Conservation (phyloP, 371 early-diverging fungal genomes). For the Nematocida ironsii region DNA sequence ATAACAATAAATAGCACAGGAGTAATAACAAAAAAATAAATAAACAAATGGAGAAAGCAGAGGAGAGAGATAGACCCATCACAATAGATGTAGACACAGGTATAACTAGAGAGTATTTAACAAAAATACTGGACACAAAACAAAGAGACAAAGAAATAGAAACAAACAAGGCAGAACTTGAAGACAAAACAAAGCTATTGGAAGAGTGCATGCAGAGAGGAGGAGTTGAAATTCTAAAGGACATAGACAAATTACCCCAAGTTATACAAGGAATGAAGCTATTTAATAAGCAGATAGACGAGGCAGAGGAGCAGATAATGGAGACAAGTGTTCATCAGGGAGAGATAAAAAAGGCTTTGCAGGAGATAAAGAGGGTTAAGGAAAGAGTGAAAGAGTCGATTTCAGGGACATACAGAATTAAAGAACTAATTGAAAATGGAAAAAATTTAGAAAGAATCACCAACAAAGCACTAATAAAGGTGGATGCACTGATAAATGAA, state of each 20-base stretch:
- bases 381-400: conserved; percentile 40
- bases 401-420: conserved; percentile 22
- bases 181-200: conserved; percentile 39
- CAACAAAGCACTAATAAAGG: conserved; percentile 24
- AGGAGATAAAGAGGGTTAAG: conserved; percentile 9
- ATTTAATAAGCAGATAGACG: conserved; percentile 45
- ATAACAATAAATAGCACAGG: not conserved
- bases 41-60: conserved; percentile 13
- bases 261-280: conserved; percentile 29
- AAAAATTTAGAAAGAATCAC: conserved; percentile 30
- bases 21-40: conserved; percentile 11
- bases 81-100: not conserved
- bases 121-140: conserved; percentile 18
- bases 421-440: conserved; percentile 16
- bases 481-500: conserved; percentile 25
- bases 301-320: conserved; percentile 25
- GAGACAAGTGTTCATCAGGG: conserved; percentile 2
- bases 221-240: conserved; percentile 30
- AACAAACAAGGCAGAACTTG: not conserved
- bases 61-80: not conserved
- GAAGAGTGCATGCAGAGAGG: not conserved
- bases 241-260: conserved; percentile 22
- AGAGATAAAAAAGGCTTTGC: conserved; percentile 29
- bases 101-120: conserved; percentile 9
- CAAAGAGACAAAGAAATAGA: conserved; percentile 42